Evolutionary conservation across 257 asterid genomes (phyloP), one percentile per base, ranked within the genome.

Genomic region (Ilex asprella): DNA sequence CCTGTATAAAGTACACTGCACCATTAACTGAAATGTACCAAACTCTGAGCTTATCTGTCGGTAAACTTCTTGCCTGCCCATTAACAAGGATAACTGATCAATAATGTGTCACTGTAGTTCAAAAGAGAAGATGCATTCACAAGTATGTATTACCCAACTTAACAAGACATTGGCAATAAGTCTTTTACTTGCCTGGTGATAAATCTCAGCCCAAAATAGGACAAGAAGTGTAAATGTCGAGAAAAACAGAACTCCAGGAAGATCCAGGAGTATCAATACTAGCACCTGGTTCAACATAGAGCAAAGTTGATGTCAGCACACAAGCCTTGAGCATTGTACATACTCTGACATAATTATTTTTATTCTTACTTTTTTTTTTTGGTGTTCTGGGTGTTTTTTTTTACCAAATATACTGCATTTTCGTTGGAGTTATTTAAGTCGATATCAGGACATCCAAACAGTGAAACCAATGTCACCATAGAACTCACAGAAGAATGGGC

Each of bases 141-240:
- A 65, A 47, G 63, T 66, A 55, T 67, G 57, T 21, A 51, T 67
- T 75, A 58, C 55, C 61, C 56, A 62, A 12, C 60, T 47, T 13
- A 58, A 60, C 61, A 60, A 56, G 72, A 15, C 4, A 53, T 53
- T 10, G 30, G 30, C 57, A 15, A 2, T 21, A 53, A 10, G 15
- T 4, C 5, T 53, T 71, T 60, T 49, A 69, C 79, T 70, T 70
- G 84, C 97, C 90, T 90, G 97, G 77, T 90, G 95, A 76, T 90
- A 90, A 75, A 90, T 85, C 79, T 87, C 97, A 7, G 97, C 97
- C 97, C 97, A 90, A 61, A 90, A 90, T 60, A 90, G 87, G 64
- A 85, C 93, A 70, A 87, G 95, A 73, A 90, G 96, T 39, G 96
- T 82, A 73, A 80, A 90, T 39, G 97, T 85, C 67, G 97, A 90